Base-by-base conservation (phyloP, 2,329 filamentous ascomycete species). In the Talaromyces sp. region DNA sequence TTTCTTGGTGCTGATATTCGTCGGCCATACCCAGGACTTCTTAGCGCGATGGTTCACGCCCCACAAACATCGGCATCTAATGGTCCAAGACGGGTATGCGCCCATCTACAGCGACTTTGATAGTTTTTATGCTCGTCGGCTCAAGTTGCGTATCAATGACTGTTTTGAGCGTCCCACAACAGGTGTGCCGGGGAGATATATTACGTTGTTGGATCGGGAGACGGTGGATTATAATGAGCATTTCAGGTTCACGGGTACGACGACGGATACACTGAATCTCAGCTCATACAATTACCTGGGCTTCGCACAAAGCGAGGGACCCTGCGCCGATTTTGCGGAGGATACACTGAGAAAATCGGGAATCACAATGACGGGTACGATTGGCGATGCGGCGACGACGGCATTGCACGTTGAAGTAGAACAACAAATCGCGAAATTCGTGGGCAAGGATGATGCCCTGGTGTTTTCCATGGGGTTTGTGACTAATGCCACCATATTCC, bases 211-310 rank as follows among this genome's bases (percentile, higher is more conserved):
- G 67, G 93, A 97, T 75, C 90, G 93, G 73, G 88, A 86, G 69
- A 95, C 92, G 5, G 84, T 92, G 68, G 91, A 97, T 81, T 58
- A 62, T 14, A 97, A 97, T 77, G 83, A 88, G 69, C 87, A 88
- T 60, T 98, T 96, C 81, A 84, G 89, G 72, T 87, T 91, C 75
- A 91, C 89, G 1, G 93, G 93, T 62, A 95, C 91, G 48, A 88
- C 85, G 63, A 97, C 92, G 0, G 90, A 97, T 77, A 96, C 93
- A 0, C 81, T 98, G 68, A 98, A 98, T 79, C 89, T 98, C 88
- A 96, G 92, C 80, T 97, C 93, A 0, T 97, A 98, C 83, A 98
- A 97, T 79, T 98, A 97, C 75, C 88, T 98, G 31, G 93, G 93
- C 37, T 98, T 97, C 72, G 93, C 93, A 57, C 93, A 98, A 76